Evolutionary conservation across 164 flowering plant genomes (phyloP).

Genomic region (Litsea cubeba): DNA sequence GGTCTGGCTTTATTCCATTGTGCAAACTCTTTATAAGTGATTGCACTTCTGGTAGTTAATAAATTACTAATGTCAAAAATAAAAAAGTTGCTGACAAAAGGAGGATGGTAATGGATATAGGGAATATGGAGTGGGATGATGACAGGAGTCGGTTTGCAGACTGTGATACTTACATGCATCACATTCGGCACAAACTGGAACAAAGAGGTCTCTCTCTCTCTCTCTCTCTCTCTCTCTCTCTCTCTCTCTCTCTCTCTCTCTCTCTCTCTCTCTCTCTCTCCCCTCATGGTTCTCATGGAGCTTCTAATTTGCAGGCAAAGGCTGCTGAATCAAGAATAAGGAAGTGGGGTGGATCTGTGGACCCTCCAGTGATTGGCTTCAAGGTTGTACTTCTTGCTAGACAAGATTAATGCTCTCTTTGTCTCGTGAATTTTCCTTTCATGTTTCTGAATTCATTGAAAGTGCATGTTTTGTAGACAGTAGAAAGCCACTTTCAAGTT

Average conservation of each 20-base stretch:
- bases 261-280: too few species aligned
- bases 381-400: background rate
- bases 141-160: slow-evolving; percentile 26
- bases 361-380: background rate
- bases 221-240: slow-evolving; percentile 13
- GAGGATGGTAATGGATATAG: slow-evolving; percentile 7
- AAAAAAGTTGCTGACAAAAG: background rate
- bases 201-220: slow-evolving; percentile 23
- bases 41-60: too few species aligned
- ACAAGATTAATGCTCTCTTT: too few species aligned
- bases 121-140: slow-evolving; percentile 34
- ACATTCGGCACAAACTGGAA: slow-evolving; percentile 28
- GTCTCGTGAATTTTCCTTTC: background rate
- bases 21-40: background rate
- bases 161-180: slow-evolving; percentile 18
- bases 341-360: slow-evolving; percentile 25
- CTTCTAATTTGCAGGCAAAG: slow-evolving; percentile 11
- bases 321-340: slow-evolving; percentile 15
- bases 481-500: background rate
- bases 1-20: background rate
- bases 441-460: background rate
- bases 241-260: slow-evolving; percentile 1
- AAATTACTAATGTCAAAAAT: too few species aligned
- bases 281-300: background rate
- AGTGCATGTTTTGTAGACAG: background rate